Evolutionary conservation across 805 yeast species (phyloP).

Genomic region (Lachancea dasiensis): DNA sequence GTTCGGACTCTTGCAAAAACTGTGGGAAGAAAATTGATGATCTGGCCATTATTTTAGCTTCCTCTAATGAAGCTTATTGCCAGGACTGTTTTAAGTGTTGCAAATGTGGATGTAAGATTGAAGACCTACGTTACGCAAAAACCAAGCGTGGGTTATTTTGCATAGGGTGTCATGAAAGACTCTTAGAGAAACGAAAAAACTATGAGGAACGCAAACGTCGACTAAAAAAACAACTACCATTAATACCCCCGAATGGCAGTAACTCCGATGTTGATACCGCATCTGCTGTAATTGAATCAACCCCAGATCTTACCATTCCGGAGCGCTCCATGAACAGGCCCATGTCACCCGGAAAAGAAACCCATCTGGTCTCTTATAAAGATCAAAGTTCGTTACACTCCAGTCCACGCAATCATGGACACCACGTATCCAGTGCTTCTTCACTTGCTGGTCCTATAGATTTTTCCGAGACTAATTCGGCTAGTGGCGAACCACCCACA

Average conservation of each 20-base stretch:
- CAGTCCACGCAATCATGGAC: conserved; percentile 1
- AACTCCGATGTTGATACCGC: background rate
- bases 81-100: conserved; percentile 85
- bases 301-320: conserved; percentile 11
- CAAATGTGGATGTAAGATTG: conserved; percentile 78
- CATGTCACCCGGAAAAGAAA: conserved; percentile 13
- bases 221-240: conserved; percentile 23
- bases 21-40: conserved; percentile 87
- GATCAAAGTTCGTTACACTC: background rate
- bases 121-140: conserved; percentile 84
- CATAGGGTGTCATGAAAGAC: conserved; percentile 82
- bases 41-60: conserved; percentile 67
- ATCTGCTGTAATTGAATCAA: background rate
- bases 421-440: conserved; percentile 2
- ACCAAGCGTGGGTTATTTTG: conserved; percentile 91
- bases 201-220: conserved; percentile 30
- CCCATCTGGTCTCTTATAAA: background rate
- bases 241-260: conserved; percentile 6
- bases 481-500: conserved; percentile 2
- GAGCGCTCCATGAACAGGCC: conserved; percentile 22
- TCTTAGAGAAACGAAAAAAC: conserved; percentile 67
- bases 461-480: conserved; percentile 9
- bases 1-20: conserved; percentile 84
- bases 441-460: conserved; percentile 12
- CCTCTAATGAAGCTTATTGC: conserved; percentile 95